phyloP scores from a whole-genome alignment of 2,329 filamentous ascomycete genomes.

The Diaporthe ampelina region DNA sequence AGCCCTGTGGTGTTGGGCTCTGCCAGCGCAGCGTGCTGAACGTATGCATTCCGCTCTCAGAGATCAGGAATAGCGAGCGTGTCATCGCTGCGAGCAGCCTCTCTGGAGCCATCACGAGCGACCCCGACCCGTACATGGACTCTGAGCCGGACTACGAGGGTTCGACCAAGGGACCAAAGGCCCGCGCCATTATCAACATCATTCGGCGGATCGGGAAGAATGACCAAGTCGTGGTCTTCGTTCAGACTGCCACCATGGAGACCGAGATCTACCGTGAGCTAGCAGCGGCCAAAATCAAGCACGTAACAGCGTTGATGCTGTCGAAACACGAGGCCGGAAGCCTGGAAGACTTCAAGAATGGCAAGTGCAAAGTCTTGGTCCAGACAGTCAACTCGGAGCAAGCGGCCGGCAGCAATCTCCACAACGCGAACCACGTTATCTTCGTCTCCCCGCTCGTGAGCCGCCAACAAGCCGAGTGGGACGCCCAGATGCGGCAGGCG shows the following conservation, averaged over 20 bases:
- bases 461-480: slow-evolving; percentile 50
- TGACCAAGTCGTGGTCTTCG: slow-evolving; percentile 55
- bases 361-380: slow-evolving; percentile 50
- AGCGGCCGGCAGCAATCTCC: slow-evolving; percentile 58
- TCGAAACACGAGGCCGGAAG: slow-evolving; percentile 9
- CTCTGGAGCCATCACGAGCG: slow-evolving; percentile 13
- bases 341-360: slow-evolving; percentile 49
- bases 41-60: slow-evolving; percentile 36
- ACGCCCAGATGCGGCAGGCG: slow-evolving; percentile 56
- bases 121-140: slow-evolving; percentile 27
- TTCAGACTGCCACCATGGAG: slow-evolving; percentile 51
- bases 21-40: slow-evolving; percentile 34
- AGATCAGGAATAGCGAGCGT: slow-evolving; percentile 28
- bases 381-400: slow-evolving; percentile 55
- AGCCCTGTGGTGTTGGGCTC: slow-evolving; percentile 25
- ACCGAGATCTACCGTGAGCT: slow-evolving; percentile 46
- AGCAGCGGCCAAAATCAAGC: slow-evolving; percentile 37
- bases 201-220: slow-evolving; percentile 44
- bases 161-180: slow-evolving; percentile 43
- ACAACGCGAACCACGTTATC: slow-evolving; percentile 58
- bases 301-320: slow-evolving; percentile 33
- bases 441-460: slow-evolving; percentile 54
- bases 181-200: slow-evolving; percentile 43
- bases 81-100: slow-evolving; percentile 15
- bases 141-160: slow-evolving; percentile 1